Percentiles rank a stretch among this genome's conserved stretches.
Evolutionary conservation across 2,329 filamentous ascomycete species (phyloP).

Genomic region (Diaporthe vexans): DNA sequence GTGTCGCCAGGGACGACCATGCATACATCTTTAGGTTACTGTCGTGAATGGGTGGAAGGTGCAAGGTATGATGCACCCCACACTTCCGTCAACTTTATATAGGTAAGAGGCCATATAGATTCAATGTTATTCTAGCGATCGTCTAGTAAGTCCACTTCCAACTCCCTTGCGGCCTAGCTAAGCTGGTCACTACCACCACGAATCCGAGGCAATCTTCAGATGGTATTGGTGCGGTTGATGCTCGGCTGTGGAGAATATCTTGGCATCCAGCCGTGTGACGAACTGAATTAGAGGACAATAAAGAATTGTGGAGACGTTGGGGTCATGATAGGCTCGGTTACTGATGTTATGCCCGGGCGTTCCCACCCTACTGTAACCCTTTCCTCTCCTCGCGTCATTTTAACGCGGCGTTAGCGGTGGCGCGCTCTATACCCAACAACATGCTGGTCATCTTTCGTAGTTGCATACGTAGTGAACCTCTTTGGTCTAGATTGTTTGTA

Average conservation of each 20-base stretch:
- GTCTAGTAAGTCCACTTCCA: neutral
- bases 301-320: neutral
- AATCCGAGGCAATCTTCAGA: neutral
- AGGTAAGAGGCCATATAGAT: neutral
- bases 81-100: neutral
- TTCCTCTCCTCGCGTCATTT: neutral
- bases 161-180: neutral
- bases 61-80: neutral
- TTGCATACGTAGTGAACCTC: neutral
- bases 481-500: neutral
- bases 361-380: neutral
- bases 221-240: neutral
- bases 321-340: neutral
- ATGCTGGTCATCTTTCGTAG: neutral
- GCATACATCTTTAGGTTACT: neutral
- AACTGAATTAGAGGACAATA: neutral
- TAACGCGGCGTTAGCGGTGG: neutral
- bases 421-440: neutral
- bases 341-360: neutral
- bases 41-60: neutral
- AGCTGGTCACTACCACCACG: neutral
- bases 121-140: neutral
- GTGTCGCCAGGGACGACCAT: neutral
- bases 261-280: neutral
- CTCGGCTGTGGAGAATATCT: constrained; percentile 4